A percentile compares a stretch with the other conserved stretches of the same genome.
Evolutionary conservation across 768 basidiomycete species (phyloP).

Genomic region (Russula brevipes): DNA sequence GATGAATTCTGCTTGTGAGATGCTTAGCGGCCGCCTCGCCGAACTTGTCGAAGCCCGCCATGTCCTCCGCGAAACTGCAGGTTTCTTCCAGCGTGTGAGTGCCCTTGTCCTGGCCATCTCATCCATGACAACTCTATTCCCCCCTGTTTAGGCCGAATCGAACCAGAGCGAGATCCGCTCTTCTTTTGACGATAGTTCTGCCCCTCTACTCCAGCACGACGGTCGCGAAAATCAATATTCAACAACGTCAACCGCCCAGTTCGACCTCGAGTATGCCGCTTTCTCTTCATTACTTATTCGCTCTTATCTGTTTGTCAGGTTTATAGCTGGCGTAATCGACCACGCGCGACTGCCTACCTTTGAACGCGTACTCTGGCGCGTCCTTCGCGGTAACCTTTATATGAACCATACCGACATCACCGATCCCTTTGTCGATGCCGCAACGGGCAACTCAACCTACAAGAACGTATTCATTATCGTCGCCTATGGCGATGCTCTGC

Average conservation of each 20-base stretch:
- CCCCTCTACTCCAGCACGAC: constrained; percentile 87
- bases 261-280: constrained; percentile 79
- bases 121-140: background rate
- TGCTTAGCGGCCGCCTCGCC: constrained; percentile 74
- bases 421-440: constrained; percentile 87
- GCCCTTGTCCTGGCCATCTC: background rate
- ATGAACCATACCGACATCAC: constrained; percentile 98
- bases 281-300: background rate
- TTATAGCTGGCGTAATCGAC: constrained; percentile 95
- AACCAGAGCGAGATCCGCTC: constrained; percentile 75
- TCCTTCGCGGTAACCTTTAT: constrained; percentile 94
- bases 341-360: constrained; percentile 88
- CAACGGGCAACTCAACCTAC: constrained; percentile 74
- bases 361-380: constrained; percentile 97
- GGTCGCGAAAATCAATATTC: constrained; percentile 66
- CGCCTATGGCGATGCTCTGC: constrained; percentile 87
- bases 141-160: constrained; percentile 58
- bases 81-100: constrained; percentile 85
- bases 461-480: constrained; percentile 99
- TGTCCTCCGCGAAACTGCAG: constrained; percentile 90
- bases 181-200: constrained; percentile 88
- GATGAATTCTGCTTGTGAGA: constrained; percentile 93
- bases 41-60: constrained; percentile 92
- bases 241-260: constrained; percentile 46
- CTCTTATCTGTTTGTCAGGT: constrained; percentile 43